Conservation (phyloP, 805 yeast genomes). For the Yamadazyma endophytica region DNA sequence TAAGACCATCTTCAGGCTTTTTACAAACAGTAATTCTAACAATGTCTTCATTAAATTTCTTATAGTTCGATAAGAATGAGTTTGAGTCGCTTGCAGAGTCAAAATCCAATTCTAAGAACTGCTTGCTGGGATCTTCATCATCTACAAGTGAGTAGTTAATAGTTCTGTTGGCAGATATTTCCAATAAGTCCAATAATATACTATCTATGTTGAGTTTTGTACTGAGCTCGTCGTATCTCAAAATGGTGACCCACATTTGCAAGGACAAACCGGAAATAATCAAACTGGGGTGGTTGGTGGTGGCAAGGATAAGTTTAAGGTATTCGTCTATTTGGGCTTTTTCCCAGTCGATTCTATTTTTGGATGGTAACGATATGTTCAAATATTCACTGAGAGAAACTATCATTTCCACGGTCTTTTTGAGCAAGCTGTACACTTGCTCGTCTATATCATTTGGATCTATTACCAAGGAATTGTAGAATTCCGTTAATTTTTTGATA, state of each 20-base stretch:
- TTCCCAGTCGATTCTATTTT: slow-evolving; percentile 44
- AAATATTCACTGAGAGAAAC: slow-evolving; percentile 81
- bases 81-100: slow-evolving; percentile 79
- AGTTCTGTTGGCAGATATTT: slow-evolving; percentile 72
- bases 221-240: slow-evolving; percentile 74
- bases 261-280: slow-evolving; percentile 87
- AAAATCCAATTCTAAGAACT: slow-evolving; percentile 78
- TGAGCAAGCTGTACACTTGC: slow-evolving; percentile 70
- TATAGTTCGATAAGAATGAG: slow-evolving; percentile 73
- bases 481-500: slow-evolving; percentile 60
- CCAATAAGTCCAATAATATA: slow-evolving; percentile 64
- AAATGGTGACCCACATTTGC: slow-evolving; percentile 90
- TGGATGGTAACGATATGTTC: slow-evolving; percentile 38
- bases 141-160: slow-evolving; percentile 67
- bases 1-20: slow-evolving; percentile 73
- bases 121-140: slow-evolving; percentile 60
- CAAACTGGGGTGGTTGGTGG: slow-evolving; percentile 80
- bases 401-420: slow-evolving; percentile 90
- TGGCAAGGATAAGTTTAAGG: slow-evolving; percentile 68
- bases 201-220: slow-evolving; percentile 51
- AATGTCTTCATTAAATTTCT: slow-evolving; percentile 84
- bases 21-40: slow-evolving; percentile 85
- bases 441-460: slow-evolving; percentile 76
- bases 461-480: slow-evolving; percentile 57
- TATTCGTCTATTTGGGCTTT: slow-evolving; percentile 64